These are phyloP conservation scores for Colletotrichum sp. DNA, from an alignment of 2,329 filamentous ascomycete genomes.

Conservation along the genomic window DNA sequence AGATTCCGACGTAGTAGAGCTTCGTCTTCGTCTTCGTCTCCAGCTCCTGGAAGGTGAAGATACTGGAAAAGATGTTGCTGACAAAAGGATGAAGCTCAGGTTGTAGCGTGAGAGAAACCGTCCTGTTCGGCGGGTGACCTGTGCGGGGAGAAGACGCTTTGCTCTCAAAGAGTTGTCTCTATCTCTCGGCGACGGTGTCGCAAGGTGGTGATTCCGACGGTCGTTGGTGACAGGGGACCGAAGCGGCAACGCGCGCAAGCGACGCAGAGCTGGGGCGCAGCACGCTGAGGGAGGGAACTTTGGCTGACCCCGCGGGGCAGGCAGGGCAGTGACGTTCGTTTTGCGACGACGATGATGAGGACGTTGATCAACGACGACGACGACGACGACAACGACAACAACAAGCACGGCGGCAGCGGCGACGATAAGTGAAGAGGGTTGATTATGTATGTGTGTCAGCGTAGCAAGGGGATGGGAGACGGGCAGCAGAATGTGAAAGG, in stretches of 20 bases:
- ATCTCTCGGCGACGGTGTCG: not conserved
- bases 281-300: not conserved
- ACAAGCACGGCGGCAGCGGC: not conserved
- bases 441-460: conserved; percentile 3
- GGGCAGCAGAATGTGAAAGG: not conserved
- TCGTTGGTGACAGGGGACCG: not conserved
- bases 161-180: not conserved
- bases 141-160: not conserved
- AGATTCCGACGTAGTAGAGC: not conserved
- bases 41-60: not conserved
- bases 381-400: not conserved
- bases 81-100: not conserved
- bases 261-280: not conserved
- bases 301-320: not conserved
- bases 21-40: not conserved
- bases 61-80: not conserved
- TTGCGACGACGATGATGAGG: not conserved
- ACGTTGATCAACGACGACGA: not conserved
- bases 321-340: not conserved
- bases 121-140: not conserved
- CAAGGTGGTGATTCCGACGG: not conserved
- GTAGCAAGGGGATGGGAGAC: not conserved
- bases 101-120: not conserved
- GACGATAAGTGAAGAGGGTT: not conserved
- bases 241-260: not conserved